phyloP scores from a whole-genome alignment of 2,329 filamentous ascomycete species.

The Exophiala oligosperma region DNA sequence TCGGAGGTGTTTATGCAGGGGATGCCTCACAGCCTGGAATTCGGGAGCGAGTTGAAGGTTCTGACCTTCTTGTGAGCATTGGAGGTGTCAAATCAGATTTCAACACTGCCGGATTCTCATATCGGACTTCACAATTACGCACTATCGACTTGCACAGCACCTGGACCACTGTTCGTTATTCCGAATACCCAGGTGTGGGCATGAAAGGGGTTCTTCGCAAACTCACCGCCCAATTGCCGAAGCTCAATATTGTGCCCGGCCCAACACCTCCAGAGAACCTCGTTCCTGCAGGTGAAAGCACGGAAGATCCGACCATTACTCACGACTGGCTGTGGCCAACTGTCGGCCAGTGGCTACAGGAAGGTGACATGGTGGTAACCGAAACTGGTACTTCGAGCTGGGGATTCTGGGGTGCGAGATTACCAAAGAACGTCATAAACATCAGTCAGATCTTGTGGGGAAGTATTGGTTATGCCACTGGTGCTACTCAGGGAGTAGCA shows the following conservation, averaged over 20 bases:
- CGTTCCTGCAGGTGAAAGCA: slow-evolving; percentile 35
- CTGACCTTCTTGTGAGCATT: slow-evolving; percentile 51
- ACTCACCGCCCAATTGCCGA: slow-evolving; percentile 58
- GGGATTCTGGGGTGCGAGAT: slow-evolving; percentile 54
- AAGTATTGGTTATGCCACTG: slow-evolving; percentile 62
- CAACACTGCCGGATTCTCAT: slow-evolving; percentile 48
- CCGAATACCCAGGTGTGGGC: slow-evolving; percentile 73
- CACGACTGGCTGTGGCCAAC: slow-evolving; percentile 61
- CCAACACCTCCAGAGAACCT: slow-evolving; percentile 61
- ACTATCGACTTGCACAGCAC: slow-evolving; percentile 81
- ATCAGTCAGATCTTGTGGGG: slow-evolving; percentile 59
- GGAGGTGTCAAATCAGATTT: slow-evolving; percentile 50
- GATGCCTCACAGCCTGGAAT: slow-evolving; percentile 39
- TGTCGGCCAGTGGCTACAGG: slow-evolving; percentile 54
- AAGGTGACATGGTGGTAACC: slow-evolving; percentile 58
- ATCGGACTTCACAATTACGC: slow-evolving; percentile 72
- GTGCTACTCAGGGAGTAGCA: slow-evolving; percentile 56
- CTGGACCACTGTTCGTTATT: slow-evolving; percentile 71
- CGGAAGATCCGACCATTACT: slow-evolving; percentile 45
- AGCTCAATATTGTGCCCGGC: slow-evolving; percentile 57
- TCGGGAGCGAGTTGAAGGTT: slow-evolving; percentile 41
- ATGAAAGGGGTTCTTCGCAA: slow-evolving; percentile 78
- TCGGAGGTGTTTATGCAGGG: slow-evolving; percentile 52
- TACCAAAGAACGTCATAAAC: slow-evolving; percentile 51
- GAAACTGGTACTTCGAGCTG: slow-evolving; percentile 62